These are phyloP conservation scores for Ganoderma resinaceum DNA, from an alignment of 1,284 basidiomycete species.

Conservation along the genomic window DNA sequence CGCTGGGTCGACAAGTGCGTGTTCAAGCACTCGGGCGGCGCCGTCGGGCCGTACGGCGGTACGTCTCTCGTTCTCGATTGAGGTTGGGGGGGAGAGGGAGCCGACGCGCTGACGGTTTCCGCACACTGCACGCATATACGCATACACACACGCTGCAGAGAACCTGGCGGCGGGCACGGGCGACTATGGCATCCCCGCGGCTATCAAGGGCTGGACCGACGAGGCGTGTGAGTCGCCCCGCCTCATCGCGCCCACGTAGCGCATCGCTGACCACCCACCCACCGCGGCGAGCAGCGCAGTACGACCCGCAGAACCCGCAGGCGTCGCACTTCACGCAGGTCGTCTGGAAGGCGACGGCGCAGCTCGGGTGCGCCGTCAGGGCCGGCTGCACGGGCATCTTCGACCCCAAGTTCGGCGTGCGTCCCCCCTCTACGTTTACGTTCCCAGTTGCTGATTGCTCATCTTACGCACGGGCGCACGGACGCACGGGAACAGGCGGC, in stretches of 20 bases:
- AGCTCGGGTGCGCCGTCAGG: slow-evolving; percentile 66
- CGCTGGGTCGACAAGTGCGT: slow-evolving; percentile 68
- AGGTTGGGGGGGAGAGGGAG: too few species aligned
- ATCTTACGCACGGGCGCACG: too few species aligned
- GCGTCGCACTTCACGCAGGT: slow-evolving; percentile 74
- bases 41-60: slow-evolving; percentile 68
- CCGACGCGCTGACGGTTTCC: too few species aligned
- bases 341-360: slow-evolving; percentile 71
- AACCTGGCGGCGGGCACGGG: slow-evolving; percentile 53
- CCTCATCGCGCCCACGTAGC: too few species aligned
- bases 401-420: too few species aligned
- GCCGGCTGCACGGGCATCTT: slow-evolving; percentile 60
- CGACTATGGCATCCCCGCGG: background rate
- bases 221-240: background rate
- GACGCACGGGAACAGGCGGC: slow-evolving; percentile 55
- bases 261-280: background rate
- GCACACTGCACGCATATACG: too few species aligned
- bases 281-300: slow-evolving; percentile 58
- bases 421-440: too few species aligned
- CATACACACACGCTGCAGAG: slow-evolving; percentile 49
- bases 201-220: background rate
- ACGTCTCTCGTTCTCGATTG: slow-evolving; percentile 25
- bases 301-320: slow-evolving; percentile 60
- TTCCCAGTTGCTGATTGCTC: too few species aligned
- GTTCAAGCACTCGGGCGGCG: slow-evolving; percentile 69